Conservation (phyloP, 495 filamentous ascomycete genomes). For the Astrothelium macrocarpum region DNA sequence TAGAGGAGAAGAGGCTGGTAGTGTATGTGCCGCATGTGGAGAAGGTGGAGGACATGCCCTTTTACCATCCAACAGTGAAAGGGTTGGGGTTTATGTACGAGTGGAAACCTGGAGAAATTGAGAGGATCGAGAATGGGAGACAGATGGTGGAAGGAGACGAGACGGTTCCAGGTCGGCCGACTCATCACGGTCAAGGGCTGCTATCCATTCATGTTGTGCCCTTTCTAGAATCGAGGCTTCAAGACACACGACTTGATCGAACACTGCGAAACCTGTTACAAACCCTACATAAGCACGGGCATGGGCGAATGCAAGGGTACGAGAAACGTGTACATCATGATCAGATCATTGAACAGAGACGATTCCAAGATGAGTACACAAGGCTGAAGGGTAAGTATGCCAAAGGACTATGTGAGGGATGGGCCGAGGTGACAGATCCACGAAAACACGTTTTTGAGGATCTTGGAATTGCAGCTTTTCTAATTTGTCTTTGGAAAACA, state of each 20-base stretch:
- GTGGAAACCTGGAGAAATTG: constrained; percentile 30
- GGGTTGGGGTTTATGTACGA: constrained; percentile 66
- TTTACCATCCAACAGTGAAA: constrained; percentile 71
- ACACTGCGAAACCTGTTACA: constrained; percentile 62
- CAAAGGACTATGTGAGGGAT: constrained; percentile 49
- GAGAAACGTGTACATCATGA: constrained; percentile 70
- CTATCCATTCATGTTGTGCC: constrained; percentile 61
- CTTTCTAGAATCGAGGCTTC: constrained; percentile 38
- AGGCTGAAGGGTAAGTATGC: constrained; percentile 73
- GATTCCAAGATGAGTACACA: constrained; percentile 70
- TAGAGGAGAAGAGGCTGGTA: constrained; percentile 45
- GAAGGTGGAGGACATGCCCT: constrained; percentile 56
- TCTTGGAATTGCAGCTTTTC: constrained; percentile 80
- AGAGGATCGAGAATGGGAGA: not conserved
- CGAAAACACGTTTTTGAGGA: constrained; percentile 93
- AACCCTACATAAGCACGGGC: constrained; percentile 67
- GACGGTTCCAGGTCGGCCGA: no score
- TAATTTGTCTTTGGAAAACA: constrained; percentile 82
- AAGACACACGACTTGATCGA: constrained; percentile 48
- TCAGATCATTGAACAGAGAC: constrained; percentile 59
- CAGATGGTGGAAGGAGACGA: not conserved
- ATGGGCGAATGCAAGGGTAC: constrained; percentile 52
- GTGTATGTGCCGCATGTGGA: constrained; percentile 68
- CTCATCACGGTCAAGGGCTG: constrained; percentile 28
- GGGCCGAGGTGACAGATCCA: constrained; percentile 82